Evolutionary conservation across 2,329 filamentous ascomycete genomes (phyloP), one percentile per base, ranked within the genome.

Genomic region (Knufia petricola): DNA sequence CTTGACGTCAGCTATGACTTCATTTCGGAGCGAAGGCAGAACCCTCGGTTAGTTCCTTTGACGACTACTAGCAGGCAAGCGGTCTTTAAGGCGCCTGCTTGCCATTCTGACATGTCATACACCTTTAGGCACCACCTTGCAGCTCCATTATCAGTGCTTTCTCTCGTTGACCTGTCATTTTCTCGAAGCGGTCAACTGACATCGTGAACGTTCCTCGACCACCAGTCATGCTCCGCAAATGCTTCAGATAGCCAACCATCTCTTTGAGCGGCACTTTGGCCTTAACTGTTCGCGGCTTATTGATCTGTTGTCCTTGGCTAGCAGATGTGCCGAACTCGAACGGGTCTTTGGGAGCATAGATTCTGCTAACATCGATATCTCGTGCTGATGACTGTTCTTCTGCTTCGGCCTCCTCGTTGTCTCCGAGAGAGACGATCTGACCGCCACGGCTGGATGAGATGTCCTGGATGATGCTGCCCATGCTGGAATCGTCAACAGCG

Each of bases 161-260:
- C 62, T 80, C 77, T 60, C 82, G 69, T 60, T 76, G 77, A 34
- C 68, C 68, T 34, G 72, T 75, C 71, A 87, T 79, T 60, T 72
- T 75, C 68, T 86, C 82, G 64, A 85, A 87, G 31, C 75, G 74
- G 68, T 86, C 82, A 41, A 85, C 78, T 53, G 69, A 77, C 83
- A 87, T 87, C 3, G 85, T 78, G 63, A 86, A 87, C 1, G 82
- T 85, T 0, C 82, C 83, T 48, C 92, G 75, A 0, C 92, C 92
- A 2, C 84, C 85, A 2, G 90, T 98, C 70, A 95, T 76, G 66
- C 87, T 89, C 46, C 92, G 75, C 55, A 98, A 68, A 62, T 94
- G 86, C 63, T 87, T 87, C 58, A 96, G 73, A 65, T 96, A 98
- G 36, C 90, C 86, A 30, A 96, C 82, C 87, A 96, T 95, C 67